Evolutionary conservation across 169 alveolate genomes (phyloP).

Genomic region (Cyclospora cayetanensis): DNA sequence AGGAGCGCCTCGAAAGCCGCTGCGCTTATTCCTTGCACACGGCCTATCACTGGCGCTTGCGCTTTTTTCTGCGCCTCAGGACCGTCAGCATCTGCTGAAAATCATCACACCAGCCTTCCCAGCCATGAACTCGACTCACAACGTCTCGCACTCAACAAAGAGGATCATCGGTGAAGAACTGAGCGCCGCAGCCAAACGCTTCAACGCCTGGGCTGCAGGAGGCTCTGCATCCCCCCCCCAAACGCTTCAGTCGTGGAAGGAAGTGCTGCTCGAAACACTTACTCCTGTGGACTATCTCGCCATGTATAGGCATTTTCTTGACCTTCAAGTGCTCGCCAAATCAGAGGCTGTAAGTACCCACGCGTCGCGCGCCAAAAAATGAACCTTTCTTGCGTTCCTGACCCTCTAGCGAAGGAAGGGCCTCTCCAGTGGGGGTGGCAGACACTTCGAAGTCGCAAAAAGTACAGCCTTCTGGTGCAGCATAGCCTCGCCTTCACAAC

Average conservation of each 20-base stretch:
- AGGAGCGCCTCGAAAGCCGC: no score
- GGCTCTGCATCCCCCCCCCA: neutral
- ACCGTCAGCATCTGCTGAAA: slow-evolving; percentile 94
- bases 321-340: slow-evolving; percentile 54
- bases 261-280: slow-evolving; percentile 21
- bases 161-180: slow-evolving; percentile 94
- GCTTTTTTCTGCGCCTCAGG: slow-evolving; percentile 72
- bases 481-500: no score
- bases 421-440: neutral
- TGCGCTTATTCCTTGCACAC: no score
- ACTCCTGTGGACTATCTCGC: slow-evolving; percentile 34
- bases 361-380: no score
- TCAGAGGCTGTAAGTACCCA: slow-evolving; percentile 37
- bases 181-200: slow-evolving; percentile 80
- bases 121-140: slow-evolving; percentile 94
- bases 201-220: slow-evolving; percentile 72
- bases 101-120: slow-evolving; percentile 99
- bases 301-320: slow-evolving; percentile 39
- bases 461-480: no score
- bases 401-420: no score
- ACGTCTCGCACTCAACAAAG: slow-evolving; percentile 94
- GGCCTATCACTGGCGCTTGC: no score
- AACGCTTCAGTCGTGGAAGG: slow-evolving; percentile 31
- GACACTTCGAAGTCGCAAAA: neutral
- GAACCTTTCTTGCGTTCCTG: no score